These are phyloP conservation scores for Sphagnum fallax DNA, from an alignment of 228 moss, liverwort and hornwort species.

Conservation along the genomic window DNA sequence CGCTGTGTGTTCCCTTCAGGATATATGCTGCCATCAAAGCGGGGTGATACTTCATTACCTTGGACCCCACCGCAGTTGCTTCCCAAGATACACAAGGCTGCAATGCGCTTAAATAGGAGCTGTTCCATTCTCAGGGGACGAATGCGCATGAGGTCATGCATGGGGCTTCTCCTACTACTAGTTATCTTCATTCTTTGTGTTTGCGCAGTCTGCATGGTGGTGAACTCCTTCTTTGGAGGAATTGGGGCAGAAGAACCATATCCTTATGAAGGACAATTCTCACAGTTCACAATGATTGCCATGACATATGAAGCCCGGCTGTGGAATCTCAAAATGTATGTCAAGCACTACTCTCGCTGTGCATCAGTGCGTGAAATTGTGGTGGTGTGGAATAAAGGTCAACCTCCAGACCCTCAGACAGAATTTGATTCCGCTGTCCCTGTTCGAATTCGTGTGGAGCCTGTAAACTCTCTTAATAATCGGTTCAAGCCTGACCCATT, in stretches of 20 bases:
- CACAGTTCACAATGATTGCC: conserved; percentile 90
- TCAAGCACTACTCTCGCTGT: conserved; percentile 91
- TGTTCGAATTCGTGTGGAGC: conserved; percentile 81
- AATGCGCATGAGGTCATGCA: conserved; percentile 27
- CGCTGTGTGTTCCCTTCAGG: conserved; percentile 32
- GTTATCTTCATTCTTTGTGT: conserved; percentile 34
- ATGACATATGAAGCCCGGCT: conserved; percentile 90
- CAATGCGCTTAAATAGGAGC: conserved; percentile 44
- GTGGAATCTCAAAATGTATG: conserved; percentile 92
- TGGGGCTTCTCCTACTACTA: conserved; percentile 30
- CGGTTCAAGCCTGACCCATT: conserved; percentile 62
- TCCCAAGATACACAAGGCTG: conserved; percentile 46
- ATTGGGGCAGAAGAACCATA: conserved; percentile 82
- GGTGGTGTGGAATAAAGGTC: conserved; percentile 88
- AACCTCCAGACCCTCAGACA: conserved; percentile 50
- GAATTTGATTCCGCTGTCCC: conserved; percentile 91
- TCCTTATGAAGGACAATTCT: conserved; percentile 51
- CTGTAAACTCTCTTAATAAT: conserved; percentile 79
- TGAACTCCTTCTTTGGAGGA: conserved; percentile 68
- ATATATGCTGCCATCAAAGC: conserved; percentile 25
- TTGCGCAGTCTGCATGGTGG: conserved; percentile 45
- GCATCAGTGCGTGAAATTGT: conserved; percentile 91
- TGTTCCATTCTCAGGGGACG: conserved; percentile 19
- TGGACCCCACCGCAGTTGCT: conserved; percentile 48
- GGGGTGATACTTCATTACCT: conserved; percentile 23